These are phyloP conservation scores for Lycium barbarum DNA, from an alignment of 257 asterid genomes.

Conservation along the genomic window DNA sequence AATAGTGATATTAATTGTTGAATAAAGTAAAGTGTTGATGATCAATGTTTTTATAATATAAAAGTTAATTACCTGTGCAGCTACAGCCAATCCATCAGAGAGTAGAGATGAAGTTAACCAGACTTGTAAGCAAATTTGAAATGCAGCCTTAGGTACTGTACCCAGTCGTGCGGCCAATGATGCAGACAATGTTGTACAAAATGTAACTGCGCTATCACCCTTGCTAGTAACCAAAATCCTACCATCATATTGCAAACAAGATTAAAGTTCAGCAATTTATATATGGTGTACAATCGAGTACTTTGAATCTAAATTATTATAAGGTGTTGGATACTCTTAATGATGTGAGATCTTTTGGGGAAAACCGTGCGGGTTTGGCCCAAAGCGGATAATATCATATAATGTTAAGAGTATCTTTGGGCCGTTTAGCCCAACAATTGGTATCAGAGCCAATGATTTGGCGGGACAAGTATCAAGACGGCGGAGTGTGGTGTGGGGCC, in stretches of 20 bases:
- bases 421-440: too few relatives aligned
- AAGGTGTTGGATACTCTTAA: too few relatives aligned
- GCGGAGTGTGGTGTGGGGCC: too few relatives aligned
- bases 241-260: neutral
- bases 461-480: too few relatives aligned
- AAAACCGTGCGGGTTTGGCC: too few relatives aligned
- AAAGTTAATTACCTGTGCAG: conserved; percentile 75
- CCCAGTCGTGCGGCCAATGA: conserved; percentile 93
- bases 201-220: conserved; percentile 83
- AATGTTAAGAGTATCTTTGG: too few relatives aligned
- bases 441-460: too few relatives aligned
- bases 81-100: conserved; percentile 98
- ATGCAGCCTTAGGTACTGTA: conserved; percentile 90
- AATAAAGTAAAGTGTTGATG: neutral
- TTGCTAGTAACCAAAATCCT: conserved; percentile 72
- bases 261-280: neutral
- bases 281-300: neutral
- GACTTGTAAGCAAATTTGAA: conserved; percentile 88
- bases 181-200: conserved; percentile 87
- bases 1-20: neutral
- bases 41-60: too few relatives aligned
- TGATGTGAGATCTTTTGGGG: too few relatives aligned
- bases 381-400: too few relatives aligned
- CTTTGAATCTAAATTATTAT: too few relatives aligned
- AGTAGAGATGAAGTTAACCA: conserved; percentile 95